A percentile compares a stretch with the other conserved stretches of the same genome.
Conservation (phyloP, 768 basidiomycete genomes). For the Inosperma sp. region DNA sequence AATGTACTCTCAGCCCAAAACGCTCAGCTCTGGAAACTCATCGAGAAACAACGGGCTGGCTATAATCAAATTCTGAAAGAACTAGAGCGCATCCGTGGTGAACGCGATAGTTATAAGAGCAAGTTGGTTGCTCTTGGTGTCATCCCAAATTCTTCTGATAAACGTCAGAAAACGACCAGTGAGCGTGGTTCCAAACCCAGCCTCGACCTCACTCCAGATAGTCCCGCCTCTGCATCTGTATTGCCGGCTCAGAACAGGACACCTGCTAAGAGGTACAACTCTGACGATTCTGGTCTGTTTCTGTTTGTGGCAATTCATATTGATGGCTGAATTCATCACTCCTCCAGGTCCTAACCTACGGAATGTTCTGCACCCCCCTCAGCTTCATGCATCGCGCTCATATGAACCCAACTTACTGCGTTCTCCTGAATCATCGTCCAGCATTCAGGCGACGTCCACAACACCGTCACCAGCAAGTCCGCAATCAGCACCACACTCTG, state of each 20-base stretch:
- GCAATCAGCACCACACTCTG: slow-evolving; percentile 32
- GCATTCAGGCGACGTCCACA: slow-evolving; percentile 9
- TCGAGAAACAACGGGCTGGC: slow-evolving; percentile 86
- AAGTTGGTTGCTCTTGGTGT: slow-evolving; percentile 35
- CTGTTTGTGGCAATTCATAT: slow-evolving; percentile 8
- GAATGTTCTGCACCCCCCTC: slow-evolving; percentile 20
- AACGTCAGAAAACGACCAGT: slow-evolving; percentile 24
- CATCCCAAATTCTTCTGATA: slow-evolving; percentile 23
- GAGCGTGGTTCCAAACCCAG: slow-evolving; percentile 29
- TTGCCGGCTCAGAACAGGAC: slow-evolving; percentile 20
- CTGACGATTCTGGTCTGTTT: slow-evolving; percentile 38
- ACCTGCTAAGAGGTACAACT: slow-evolving; percentile 29
- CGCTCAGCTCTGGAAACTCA: slow-evolving; percentile 88
- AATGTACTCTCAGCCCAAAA: slow-evolving; percentile 81
- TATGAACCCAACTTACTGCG: slow-evolving; percentile 35
- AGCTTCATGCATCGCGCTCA: slow-evolving; percentile 39
- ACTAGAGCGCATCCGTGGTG: slow-evolving; percentile 74
- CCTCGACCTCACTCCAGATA: slow-evolving; percentile 25
- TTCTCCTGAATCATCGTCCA: slow-evolving; percentile 13
- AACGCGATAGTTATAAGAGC: slow-evolving; percentile 67
- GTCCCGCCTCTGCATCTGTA: slow-evolving; percentile 10
- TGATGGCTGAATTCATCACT: slow-evolving; percentile 11
- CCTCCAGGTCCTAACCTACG: slow-evolving; percentile 27
- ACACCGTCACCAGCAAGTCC: slow-evolving; percentile 18
- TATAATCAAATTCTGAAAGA: slow-evolving; percentile 80